Evolutionary conservation across 306 rosid species (phyloP).

Genomic region (Sphenostylis stenocarpa): DNA sequence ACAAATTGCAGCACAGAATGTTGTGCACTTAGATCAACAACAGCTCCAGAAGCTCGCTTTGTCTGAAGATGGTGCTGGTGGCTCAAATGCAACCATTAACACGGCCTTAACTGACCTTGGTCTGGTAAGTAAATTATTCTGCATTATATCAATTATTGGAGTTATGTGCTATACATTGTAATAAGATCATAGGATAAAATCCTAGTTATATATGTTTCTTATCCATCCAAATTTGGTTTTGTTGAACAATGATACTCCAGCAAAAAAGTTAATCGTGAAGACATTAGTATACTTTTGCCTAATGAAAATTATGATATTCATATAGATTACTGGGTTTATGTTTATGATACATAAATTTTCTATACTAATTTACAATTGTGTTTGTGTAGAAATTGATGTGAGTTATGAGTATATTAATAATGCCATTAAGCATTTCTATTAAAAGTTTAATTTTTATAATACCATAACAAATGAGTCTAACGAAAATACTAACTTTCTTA

Average conservation of each 20-base stretch:
- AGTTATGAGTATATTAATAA: background rate
- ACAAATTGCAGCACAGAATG: slow-evolving; percentile 23
- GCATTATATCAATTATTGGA: background rate
- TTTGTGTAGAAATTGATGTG: background rate
- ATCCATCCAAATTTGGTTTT: no score
- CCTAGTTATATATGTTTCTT: no score
- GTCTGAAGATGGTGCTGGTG: slow-evolving; percentile 20
- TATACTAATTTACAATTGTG: background rate
- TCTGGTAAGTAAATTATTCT: slow-evolving; percentile 48
- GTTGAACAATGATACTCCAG: no score
- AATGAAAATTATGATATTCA: background rate
- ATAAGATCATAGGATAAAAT: no score
- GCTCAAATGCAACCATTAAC: background rate
- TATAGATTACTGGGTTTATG: background rate
- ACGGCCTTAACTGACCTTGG: slow-evolving; percentile 64
- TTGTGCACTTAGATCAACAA: slow-evolving; percentile 30
- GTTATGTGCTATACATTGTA: background rate
- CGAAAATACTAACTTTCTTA: no score
- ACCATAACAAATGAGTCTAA: background rate
- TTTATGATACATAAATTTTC: background rate
- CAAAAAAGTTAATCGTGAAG: no score
- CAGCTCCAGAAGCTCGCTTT: slow-evolving; percentile 39
- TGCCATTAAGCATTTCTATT: background rate
- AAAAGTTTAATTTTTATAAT: background rate
- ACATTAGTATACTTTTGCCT: background rate